Evolutionary conservation across 495 filamentous ascomycete genomes (phyloP).

Genomic region (Hypoxylon cercidicola): DNA sequence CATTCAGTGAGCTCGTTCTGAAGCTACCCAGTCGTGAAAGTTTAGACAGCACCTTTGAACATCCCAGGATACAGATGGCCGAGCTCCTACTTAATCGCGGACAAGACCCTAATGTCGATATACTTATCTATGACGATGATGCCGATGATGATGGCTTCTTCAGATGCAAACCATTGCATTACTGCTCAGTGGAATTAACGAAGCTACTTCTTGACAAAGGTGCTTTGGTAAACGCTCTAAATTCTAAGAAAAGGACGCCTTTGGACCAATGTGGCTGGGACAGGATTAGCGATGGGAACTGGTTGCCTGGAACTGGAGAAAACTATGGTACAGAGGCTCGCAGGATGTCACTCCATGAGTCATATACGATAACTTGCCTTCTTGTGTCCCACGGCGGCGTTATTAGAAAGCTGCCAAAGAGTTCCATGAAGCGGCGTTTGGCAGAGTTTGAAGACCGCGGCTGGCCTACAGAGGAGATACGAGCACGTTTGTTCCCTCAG

Average conservation of each 20-base stretch:
- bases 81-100: slow-evolving; percentile 7
- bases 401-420: neutral
- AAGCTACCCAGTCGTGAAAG: neutral
- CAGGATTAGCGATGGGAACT: neutral
- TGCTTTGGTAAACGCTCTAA: slow-evolving; percentile 1
- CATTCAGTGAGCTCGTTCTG: neutral
- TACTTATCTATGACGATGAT: neutral
- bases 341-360: neutral
- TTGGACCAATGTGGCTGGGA: slow-evolving; percentile 1
- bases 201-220: slow-evolving; percentile 13
- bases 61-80: neutral
- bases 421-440: neutral
- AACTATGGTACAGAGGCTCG: neutral
- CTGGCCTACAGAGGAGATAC: neutral
- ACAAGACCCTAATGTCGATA: slow-evolving; percentile 7
- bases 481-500: neutral
- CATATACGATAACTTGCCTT: neutral
- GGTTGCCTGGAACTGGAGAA: neutral
- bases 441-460: neutral
- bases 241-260: slow-evolving; percentile 8
- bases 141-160: neutral
- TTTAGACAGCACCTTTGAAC: neutral
- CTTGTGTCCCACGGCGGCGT: neutral
- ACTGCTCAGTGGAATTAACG: neutral
- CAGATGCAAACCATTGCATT: slow-evolving; percentile 3